phyloP scores from a whole-genome alignment of 768 basidiomycete genomes.

The Asterophora lycoperdoides region DNA sequence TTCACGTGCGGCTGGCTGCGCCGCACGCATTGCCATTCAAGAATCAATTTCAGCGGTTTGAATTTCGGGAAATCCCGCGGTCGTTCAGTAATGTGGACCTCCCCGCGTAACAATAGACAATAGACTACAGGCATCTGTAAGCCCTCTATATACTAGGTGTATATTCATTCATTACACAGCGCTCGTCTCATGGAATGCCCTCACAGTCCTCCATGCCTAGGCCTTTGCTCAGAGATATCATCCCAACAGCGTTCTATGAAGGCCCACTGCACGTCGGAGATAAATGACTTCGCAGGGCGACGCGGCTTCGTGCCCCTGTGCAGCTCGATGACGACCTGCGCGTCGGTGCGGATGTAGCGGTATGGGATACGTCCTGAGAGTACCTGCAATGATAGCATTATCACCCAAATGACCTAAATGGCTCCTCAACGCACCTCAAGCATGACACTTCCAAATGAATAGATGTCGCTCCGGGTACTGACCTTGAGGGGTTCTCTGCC shows the following conservation, averaged over 20 bases:
- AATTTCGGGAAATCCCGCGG: too few species aligned
- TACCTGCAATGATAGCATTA: constrained; percentile 19
- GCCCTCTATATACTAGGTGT: too few species aligned
- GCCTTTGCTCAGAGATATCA: constrained; percentile 18
- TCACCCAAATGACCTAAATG: neutral
- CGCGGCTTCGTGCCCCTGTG: constrained; percentile 37
- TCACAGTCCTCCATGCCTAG: neutral
- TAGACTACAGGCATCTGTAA: too few species aligned
- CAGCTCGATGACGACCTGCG: constrained; percentile 39
- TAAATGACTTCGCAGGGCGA: constrained; percentile 32
- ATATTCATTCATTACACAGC: too few species aligned
- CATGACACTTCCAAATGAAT: constrained; percentile 43
- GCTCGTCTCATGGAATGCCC: neutral
- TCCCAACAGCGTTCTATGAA: constrained; percentile 41
- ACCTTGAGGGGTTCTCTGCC: constrained; percentile 18
- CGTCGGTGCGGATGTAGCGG: constrained; percentile 34
- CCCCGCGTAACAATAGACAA: too few species aligned
- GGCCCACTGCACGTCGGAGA: constrained; percentile 36
- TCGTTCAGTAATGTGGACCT: too few species aligned
- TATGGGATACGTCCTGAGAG: constrained; percentile 40
- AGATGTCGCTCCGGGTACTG: constrained; percentile 39
- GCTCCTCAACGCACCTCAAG: constrained; percentile 28
- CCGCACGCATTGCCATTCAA: too few species aligned
- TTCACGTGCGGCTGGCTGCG: too few species aligned
- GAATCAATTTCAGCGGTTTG: too few species aligned